Percentiles rank a stretch among this genome's conserved stretches.
Conservation (phyloP, 2,329 filamentous ascomycete species). For the Cordyceps javanica region DNA sequence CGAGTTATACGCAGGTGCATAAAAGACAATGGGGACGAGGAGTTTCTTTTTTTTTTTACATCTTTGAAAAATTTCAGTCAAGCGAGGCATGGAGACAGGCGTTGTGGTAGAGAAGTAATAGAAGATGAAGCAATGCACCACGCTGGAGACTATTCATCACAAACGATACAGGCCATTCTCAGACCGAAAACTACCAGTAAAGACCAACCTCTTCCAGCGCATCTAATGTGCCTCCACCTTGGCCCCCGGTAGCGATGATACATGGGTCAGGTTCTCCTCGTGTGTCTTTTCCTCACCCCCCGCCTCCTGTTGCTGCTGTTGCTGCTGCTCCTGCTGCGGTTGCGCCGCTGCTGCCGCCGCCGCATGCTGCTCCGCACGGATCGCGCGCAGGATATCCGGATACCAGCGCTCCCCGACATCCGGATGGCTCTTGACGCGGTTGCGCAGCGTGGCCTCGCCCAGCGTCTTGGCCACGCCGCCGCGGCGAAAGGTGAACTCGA, state of each 20-base stretch:
- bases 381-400: constrained; percentile 53
- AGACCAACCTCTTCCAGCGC: background rate
- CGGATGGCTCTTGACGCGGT: constrained; percentile 78
- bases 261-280: constrained; percentile 13
- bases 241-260: constrained; percentile 13
- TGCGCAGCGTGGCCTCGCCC: constrained; percentile 78
- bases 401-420: constrained; percentile 83
- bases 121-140: background rate
- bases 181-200: background rate
- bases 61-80: background rate
- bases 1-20: constrained; percentile 1
- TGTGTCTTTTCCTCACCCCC: constrained; percentile 1
- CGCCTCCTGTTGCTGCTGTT: constrained; percentile 18
- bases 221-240: constrained; percentile 28
- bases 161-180: background rate
- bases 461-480: constrained; percentile 61
- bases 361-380: constrained; percentile 57
- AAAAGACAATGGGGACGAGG: background rate
- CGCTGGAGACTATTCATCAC: background rate
- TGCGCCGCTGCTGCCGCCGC: constrained; percentile 29
- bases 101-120: constrained; percentile 3
- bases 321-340: background rate
- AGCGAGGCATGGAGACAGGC: constrained; percentile 8
- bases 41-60: background rate
- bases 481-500: constrained; percentile 78